Base-by-base conservation (phyloP, 78 protist species). In the Chrysochromulina tobinii region DNA sequence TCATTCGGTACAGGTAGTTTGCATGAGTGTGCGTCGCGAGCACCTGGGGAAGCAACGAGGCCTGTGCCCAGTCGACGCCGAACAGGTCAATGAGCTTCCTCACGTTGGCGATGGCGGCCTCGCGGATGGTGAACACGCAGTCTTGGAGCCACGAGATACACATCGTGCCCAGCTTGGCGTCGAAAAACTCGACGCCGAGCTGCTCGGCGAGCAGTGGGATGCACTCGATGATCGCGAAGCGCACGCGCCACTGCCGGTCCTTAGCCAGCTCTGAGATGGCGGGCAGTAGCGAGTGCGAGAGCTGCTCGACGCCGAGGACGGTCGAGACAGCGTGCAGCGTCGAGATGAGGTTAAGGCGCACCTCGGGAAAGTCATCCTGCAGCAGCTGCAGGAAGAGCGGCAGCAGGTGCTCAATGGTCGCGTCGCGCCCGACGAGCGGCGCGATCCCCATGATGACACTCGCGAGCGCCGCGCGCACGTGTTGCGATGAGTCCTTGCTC, bases 381-480 rank as follows among this genome's bases (percentile, higher is more conserved):
- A 98, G 95, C 59, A 98, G 97, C 57, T 92, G 85, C 68, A 95
- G 87, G 95, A 96, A 92, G 67, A 97, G 73, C 54, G 98, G 98
- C 18, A 97, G 81, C 38, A 98, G 93, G 18, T 94, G 90, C 90
- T 92, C 94, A 18, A 94, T 27, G 38, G 98, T 96, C 81, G 90
- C 86, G 17, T 79, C 94, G 89, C 88, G 90, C 58, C 97, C 97
- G 38, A 96, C 61, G n/a, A 93, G 59, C 12, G 98, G 98, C 9
- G 98, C 95, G 27, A 96, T 88, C 12, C 89, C 92, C 96, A 94
- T 93, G 61, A 98, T 92, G 23, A 87, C 96, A 23, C 93, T 66
- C 15, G 99, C 99, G 27, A 98, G 91, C 23, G 98, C 95, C 21
- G 98, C 97, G 66, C 89, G 89, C 48, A 98, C 99, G 90, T 98